These are phyloP conservation scores for Trametes coccinea DNA, from an alignment of 768 basidiomycete genomes.

Conservation along the genomic window DNA sequence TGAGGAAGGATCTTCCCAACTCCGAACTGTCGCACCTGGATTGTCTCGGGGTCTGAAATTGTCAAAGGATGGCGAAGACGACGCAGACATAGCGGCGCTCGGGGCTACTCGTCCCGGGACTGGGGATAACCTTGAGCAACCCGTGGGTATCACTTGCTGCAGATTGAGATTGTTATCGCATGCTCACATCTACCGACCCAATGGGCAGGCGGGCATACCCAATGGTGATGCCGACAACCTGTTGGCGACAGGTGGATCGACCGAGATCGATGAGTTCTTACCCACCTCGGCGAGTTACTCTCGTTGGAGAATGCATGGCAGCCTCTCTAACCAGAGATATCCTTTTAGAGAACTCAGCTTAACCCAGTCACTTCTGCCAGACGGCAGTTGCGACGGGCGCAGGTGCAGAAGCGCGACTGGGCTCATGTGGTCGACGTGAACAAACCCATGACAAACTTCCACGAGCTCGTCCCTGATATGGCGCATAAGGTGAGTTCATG, in stretches of 20 bases:
- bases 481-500: slow-evolving; percentile 71
- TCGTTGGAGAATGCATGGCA: background rate
- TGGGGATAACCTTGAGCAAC: background rate
- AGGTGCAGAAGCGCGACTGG: slow-evolving; percentile 88
- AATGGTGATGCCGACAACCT: background rate
- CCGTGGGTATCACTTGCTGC: background rate
- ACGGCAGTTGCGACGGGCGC: slow-evolving; percentile 44
- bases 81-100: slow-evolving; percentile 39
- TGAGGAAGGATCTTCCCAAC: slow-evolving; percentile 40
- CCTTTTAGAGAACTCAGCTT: slow-evolving; percentile 53
- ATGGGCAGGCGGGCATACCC: background rate
- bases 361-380: slow-evolving; percentile 48
- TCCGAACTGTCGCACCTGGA: slow-evolving; percentile 80
- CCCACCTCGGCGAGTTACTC: slow-evolving; percentile 33
- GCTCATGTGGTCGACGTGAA: slow-evolving; percentile 96
- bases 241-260: slow-evolving; percentile 19
- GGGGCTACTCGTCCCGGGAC: background rate
- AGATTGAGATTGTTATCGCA: background rate
- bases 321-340: background rate
- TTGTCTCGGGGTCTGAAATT: slow-evolving; percentile 78
- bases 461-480: slow-evolving; percentile 94
- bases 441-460: slow-evolving; percentile 84
- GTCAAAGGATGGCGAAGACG: slow-evolving; percentile 53
- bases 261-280: slow-evolving; percentile 80
- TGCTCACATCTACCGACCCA: background rate